These are phyloP conservation scores for Arthroderma sp. DNA, from an alignment of 2,329 filamentous ascomycete species.

Conservation along the genomic window DNA sequence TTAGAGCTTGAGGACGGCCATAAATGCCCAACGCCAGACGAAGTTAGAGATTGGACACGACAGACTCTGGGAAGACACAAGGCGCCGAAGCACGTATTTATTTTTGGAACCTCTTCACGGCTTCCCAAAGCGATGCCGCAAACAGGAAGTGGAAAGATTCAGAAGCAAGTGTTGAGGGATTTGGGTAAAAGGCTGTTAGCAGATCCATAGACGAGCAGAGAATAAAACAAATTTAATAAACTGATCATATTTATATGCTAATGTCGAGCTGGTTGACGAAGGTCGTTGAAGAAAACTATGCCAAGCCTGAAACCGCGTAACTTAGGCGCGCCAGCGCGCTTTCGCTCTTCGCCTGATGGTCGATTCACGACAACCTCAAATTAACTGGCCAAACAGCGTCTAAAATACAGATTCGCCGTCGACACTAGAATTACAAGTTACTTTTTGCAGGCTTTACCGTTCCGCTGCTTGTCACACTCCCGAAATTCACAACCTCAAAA, in stretches of 20 bases:
- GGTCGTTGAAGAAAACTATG: no score
- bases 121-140: conserved; percentile 42
- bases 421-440: conserved; percentile 9
- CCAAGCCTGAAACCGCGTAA: no score
- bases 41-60: conserved; percentile 51
- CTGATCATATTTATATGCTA: no score
- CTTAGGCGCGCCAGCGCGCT: no score
- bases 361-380: no score
- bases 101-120: conserved; percentile 50
- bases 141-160: conserved; percentile 60
- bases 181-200: conserved; percentile 28
- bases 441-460: conserved; percentile 13
- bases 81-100: conserved; percentile 60
- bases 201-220: conserved; percentile 14
- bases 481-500: conserved; percentile 46
- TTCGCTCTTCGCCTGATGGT: no score
- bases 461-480: conserved; percentile 13
- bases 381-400: no score
- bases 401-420: no score
- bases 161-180: conserved; percentile 45
- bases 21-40: conserved; percentile 35
- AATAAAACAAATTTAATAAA: no score
- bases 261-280: no score
- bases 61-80: conserved; percentile 52
- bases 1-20: conserved; percentile 22